Evolutionary conservation across 805 yeast genomes (phyloP), one percentile per base, ranked within the genome.

Genomic region (Sugiyamaella smithiae): DNA sequence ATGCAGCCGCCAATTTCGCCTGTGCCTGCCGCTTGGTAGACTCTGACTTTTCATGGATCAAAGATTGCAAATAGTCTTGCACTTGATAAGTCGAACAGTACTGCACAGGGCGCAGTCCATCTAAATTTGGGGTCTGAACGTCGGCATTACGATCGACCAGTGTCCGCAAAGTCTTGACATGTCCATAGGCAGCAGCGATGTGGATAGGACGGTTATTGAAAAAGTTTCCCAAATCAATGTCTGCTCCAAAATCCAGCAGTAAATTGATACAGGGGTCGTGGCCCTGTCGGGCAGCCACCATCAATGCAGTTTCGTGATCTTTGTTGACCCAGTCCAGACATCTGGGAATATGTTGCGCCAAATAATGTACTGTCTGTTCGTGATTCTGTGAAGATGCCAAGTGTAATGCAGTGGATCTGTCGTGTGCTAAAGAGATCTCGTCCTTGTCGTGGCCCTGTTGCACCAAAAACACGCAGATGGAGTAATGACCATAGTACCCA

Each of bases 181-280:
- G 77, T 4, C 90, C 91, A 57, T 74, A 78, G 48, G 84, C 83
- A 56, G 87, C 75, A 0, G 97, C 95, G 45, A 85, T 71, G 66
- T 91, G 98, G 36, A 91, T 68, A 0, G 96, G 88, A 2, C 95
- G 82, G 60, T 88, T 86, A 1, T 93, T 95, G 12, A 77, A 77
- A 7, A 71, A 68, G 62, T 93, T 96, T 47, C 80, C 82, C 3
- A 80, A 63, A 56, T 85, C 82, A 40, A 88, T 72, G 58, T 87
- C 84, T 2, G 95, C 95, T 6, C 90, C 93, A 48, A 84, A 77
- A 31, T 84, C 84, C 3, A 88, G 67, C 17, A 88, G 67, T 36
- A 86, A 66, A 53, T 75, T 78, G 40, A 84, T 71, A 54, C 90
- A 83, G 31, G 81, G 83, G 50, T 75, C 75, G 61, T 74, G 78